Base-by-base conservation (phyloP, 2,329 filamentous ascomycete genomes). In the Phialophora chinensis region DNA sequence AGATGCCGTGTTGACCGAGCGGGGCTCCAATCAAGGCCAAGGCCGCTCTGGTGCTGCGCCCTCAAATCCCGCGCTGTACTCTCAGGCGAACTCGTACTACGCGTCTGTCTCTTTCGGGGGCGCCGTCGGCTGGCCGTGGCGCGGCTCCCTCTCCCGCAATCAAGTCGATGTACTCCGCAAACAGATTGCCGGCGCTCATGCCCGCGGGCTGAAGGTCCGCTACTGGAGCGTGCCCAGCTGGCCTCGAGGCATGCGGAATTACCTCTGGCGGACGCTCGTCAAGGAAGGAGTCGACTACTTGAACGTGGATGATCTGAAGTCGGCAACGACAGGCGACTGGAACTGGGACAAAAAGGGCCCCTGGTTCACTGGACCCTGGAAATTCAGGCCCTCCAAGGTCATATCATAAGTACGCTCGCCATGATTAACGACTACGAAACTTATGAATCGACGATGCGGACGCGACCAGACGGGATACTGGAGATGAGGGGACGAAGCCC, bases 171-270 rank as follows among this genome's bases (percentile, higher is more conserved):
- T 76, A 12, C 78, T 88, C 65, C 77, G 84, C 33, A 77, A 77
- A 4, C 86, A 88, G 72, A 82, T 88, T 49, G 76, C 77, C 0
- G 81, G 79, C 7, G 86, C 86, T 3, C 81, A 86, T 62, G 72
- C 76, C 2, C 77, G 80, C 10, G 86, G 86, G 0, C 73, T 88
- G 52, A 85, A 86, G 70, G 82, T 81, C 1, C 75, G 86, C 56
- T 88, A 87, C 70, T 88, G 86, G 86, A 79, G 79, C 27, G 79
- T 85, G 11, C 86, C 86, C 0, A 77, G 73, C 61, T 88, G 86
- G 85, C 86, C 86, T 0, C 75, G 81, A 4, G 79, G 79, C 49
- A 69, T 86, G 73, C 75, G 85, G 53, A 85, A 87, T 71, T 79
- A 81, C 59, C 74, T 88, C 17, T 88, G 86, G 86, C 77, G 79